Base-by-base conservation (phyloP, 2,329 filamentous ascomycete genomes). In the Dactylellina parvicollis region DNA sequence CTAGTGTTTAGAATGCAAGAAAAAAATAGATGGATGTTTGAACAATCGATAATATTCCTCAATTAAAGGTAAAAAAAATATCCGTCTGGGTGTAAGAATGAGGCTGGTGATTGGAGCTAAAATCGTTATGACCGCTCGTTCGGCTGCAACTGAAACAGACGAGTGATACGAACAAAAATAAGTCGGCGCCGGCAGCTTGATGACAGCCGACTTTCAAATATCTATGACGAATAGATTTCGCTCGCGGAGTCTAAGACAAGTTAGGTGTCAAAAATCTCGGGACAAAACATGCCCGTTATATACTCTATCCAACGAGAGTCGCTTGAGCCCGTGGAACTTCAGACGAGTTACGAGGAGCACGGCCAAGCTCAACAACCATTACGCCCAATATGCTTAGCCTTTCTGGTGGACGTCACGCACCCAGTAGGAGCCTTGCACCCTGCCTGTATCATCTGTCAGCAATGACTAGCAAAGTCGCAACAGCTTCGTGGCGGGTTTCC, bases 391-490 rank as follows among this genome's bases (percentile, higher is more conserved):
- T 28, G 16, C 16, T 18, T n/a, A n/a, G 46, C 46, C 30, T 22
- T 49, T 18, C 26, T 34, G 16, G 18, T 64, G 16, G 36, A 49
- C 34, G 44, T 64, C 40, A 65, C 16, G 46, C 49, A 47, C 47
- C 60, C 40, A 47, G 49, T 55, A 64, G 42, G 61, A 40, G 61
- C 52, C 61, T 65, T 57, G 42, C 34, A 55, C 44, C 62, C 42
- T 67, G 62, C 62, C n/a, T n/a, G n/a, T n/a, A n/a, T n/a, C n/a
- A 49, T 50, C 44, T 28, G 62, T 67, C 62, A 67, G 62, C 62
- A 59, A 67, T 50, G 49, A 44, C 52, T 44, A 42, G 40, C 44
- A 52, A 67, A 52, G 57, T 67, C 62, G 62, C 47, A 56, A 42
- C 32, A 52, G 44, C 10, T 44, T 59, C 62, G 62, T 67, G 42